Percentiles rank a stretch among this genome's conserved stretches.
phyloP scores from a whole-genome alignment of 805 yeast genomes.

The Ogataea siamensis region DNA sequence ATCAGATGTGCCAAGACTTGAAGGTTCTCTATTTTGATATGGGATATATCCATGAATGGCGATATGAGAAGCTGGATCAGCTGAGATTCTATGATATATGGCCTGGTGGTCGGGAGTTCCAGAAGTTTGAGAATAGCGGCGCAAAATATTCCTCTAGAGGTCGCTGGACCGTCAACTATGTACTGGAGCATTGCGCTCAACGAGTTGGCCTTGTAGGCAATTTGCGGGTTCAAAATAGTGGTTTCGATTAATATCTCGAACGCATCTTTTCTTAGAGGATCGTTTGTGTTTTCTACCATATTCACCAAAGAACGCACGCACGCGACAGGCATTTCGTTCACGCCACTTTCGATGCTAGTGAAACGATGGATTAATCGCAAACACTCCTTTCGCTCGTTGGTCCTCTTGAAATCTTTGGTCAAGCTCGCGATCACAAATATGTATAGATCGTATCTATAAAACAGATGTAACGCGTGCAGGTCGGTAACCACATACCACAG shows the following conservation, averaged over 20 bases:
- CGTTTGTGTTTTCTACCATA: conserved; percentile 54
- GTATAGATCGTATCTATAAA: conserved; percentile 58
- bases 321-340: conserved; percentile 54
- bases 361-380: conserved; percentile 65
- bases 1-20: conserved; percentile 61
- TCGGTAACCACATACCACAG: conserved; percentile 62
- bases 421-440: conserved; percentile 63
- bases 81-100: conserved; percentile 53
- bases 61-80: conserved; percentile 64
- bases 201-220: conserved; percentile 45
- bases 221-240: conserved; percentile 42
- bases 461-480: conserved; percentile 48
- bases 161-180: conserved; percentile 54
- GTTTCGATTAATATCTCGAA: conserved; percentile 55
- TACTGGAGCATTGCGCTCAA: conserved; percentile 42
- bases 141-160: conserved; percentile 40
- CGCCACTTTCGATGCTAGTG: conserved; percentile 53
- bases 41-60: conserved; percentile 64
- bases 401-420: conserved; percentile 45
- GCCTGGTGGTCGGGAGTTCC: conserved; percentile 54
- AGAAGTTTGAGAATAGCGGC: conserved; percentile 53
- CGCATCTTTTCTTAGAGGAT: conserved; percentile 47
- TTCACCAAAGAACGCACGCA: conserved; percentile 66
- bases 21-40: conserved; percentile 48
- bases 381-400: conserved; percentile 75